These are phyloP conservation scores for Pleurotus eryngii DNA, from an alignment of 768 basidiomycete species.

Conservation along the genomic window DNA sequence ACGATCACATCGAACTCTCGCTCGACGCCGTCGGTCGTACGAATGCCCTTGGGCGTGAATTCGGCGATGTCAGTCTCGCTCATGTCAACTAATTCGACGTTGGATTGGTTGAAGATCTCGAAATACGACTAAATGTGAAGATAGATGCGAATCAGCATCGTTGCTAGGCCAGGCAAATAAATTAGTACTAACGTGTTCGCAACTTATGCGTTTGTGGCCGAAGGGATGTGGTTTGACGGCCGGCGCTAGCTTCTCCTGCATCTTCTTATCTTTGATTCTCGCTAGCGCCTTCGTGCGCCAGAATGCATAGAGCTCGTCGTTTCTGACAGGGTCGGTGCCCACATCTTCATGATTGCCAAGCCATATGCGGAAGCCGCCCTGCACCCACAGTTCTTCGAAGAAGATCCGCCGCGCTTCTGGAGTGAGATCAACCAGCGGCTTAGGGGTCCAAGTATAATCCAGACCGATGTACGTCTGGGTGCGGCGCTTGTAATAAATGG, in stretches of 20 bases:
- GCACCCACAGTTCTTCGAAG: conserved; percentile 18
- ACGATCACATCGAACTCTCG: conserved; percentile 14
- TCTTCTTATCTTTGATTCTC: conserved; percentile 15
- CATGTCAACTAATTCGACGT: conserved; percentile 14
- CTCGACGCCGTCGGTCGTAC: conserved; percentile 8
- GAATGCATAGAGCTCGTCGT: conserved; percentile 20
- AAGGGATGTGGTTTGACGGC: conserved; percentile 19
- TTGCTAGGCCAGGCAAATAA: too few species aligned
- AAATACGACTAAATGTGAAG: conserved; percentile 1
- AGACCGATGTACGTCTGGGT: conserved; percentile 18
- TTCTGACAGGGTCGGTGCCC: conserved; percentile 13
- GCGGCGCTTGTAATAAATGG: conserved; percentile 16
- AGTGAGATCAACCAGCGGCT: conserved; percentile 12
- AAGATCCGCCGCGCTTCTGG: conserved; percentile 19
- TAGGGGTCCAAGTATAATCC: conserved; percentile 10
- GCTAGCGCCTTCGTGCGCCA: conserved; percentile 20
- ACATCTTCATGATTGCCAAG: conserved; percentile 15
- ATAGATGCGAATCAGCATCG: not conserved
- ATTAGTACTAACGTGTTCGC: conserved; percentile 12
- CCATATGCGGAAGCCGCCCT: conserved; percentile 20
- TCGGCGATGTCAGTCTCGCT: conserved; percentile 12
- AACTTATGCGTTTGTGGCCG: conserved; percentile 19
- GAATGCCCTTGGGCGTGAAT: conserved; percentile 13
- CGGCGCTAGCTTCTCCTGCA: conserved; percentile 22
- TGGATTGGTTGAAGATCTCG: conserved; percentile 12